A percentile compares a stretch with the other conserved stretches of the same genome.
Conservation (phyloP, 2,329 filamentous ascomycete genomes). For the Botrytis medusae region DNA sequence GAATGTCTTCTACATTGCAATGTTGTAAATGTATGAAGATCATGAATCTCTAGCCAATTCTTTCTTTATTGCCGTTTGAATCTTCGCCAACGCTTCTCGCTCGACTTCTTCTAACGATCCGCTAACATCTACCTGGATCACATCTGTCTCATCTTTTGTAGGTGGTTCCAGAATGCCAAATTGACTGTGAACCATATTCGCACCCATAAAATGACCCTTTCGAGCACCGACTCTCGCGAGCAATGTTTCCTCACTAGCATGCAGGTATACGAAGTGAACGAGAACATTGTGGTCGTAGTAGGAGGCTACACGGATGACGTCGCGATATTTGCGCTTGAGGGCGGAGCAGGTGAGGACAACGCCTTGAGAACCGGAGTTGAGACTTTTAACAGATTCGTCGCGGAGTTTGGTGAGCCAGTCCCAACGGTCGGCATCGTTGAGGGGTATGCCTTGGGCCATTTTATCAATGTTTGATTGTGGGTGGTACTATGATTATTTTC, state of each 20-base stretch:
- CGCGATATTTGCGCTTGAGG: slow-evolving; percentile 94
- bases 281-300: slow-evolving; percentile 72
- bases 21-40: neutral
- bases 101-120: slow-evolving; percentile 59
- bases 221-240: slow-evolving; percentile 72
- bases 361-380: slow-evolving; percentile 57
- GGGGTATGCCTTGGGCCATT: slow-evolving; percentile 79
- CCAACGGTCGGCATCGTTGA: slow-evolving; percentile 94
- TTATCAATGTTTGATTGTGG: slow-evolving; percentile 81
- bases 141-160: slow-evolving; percentile 66
- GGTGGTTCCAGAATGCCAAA: slow-evolving; percentile 86
- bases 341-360: slow-evolving; percentile 97
- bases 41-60: slow-evolving; percentile 25
- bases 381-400: slow-evolving; percentile 60
- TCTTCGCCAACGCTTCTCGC: slow-evolving; percentile 56
- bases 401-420: slow-evolving; percentile 87
- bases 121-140: slow-evolving; percentile 69
- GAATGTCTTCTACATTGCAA: neutral
- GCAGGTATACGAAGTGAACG: slow-evolving; percentile 91
- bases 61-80: slow-evolving; percentile 39
- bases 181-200: slow-evolving; percentile 92
- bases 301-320: slow-evolving; percentile 79
- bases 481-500: slow-evolving; percentile 58
- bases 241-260: slow-evolving; percentile 72
- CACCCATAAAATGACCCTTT: slow-evolving; percentile 91